Base-by-base conservation (phyloP, 2,329 filamentous ascomycete species). In the Ophiostoma himal-ulmi region DNA sequence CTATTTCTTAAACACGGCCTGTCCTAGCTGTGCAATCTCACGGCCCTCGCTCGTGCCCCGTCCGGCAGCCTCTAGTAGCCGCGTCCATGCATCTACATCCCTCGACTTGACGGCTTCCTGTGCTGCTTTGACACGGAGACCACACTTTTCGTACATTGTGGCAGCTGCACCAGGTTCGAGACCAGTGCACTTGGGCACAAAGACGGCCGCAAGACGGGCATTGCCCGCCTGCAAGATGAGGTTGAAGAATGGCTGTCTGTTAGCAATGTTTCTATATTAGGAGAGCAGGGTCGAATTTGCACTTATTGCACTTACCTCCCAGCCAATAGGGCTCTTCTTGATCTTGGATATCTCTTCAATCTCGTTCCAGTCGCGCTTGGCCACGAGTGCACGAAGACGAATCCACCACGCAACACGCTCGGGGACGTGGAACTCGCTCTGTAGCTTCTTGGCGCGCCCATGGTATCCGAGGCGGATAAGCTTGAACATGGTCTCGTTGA, bases 71-170 rank as follows among this genome's bases (percentile, higher is more conserved):
- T 86, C 86, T 74, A 92, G 84, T 74, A 98, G 81, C 68, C 88
- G 84, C 75, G 90, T 87, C 80, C 96, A 88, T n/a, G 89, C 82
- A 75, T 89, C 89, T 67, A 87, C 82, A 77, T 99, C 92, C 79
- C 91, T 96, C 72, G 86, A 84, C 81, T 89, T 92, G 72, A 93
- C 85, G 3, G 95, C 94, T 81, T 98, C 95, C 80, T 98, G 94
- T 4, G 91, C 95, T 2, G 95, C 95, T 80, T 92, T 93, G 37
- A 91, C 86, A 64, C 93, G 83, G 88, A 97, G 87, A 22, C 94
- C 94, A 79, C 95, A 98, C 81, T 97, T 97, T 76, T 96, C 89
- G 86, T 94, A 99, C 94, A 99, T 97, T 74, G 90, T 87, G 70
- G 97, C 89, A 3, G 89, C 83, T 75, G 93, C 91, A 2, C 87